These are phyloP conservation scores for Pythium insidiosum DNA, from an alignment of 352 stramenopile genomes.

Conservation along the genomic window DNA sequence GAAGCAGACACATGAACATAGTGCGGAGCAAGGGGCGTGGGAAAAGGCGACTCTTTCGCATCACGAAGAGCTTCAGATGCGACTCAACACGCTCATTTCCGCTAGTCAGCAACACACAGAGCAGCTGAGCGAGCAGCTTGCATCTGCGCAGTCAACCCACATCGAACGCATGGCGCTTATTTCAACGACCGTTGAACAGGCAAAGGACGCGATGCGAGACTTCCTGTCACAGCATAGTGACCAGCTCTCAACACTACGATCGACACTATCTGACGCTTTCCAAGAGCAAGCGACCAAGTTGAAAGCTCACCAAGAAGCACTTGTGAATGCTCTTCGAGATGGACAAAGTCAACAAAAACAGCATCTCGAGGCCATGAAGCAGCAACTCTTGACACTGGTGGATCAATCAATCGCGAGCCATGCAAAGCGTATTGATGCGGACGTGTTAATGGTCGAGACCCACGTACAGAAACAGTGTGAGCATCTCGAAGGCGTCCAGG, in stretches of 20 bases:
- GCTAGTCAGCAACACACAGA: slow-evolving; percentile 12
- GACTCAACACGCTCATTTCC: slow-evolving; percentile 9
- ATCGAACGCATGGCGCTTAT: slow-evolving; percentile 10
- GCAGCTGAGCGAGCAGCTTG: slow-evolving; percentile 7
- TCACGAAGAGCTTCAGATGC: slow-evolving; percentile 7
- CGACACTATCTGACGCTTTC: slow-evolving; percentile 10
- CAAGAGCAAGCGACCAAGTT: slow-evolving; percentile 13
- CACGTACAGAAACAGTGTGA: slow-evolving; percentile 14
- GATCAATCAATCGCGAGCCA: slow-evolving; percentile 16
- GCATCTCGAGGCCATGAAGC: slow-evolving; percentile 16
- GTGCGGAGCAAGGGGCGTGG: slow-evolving; percentile 5
- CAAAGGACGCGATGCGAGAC: slow-evolving; percentile 16
- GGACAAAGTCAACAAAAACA: slow-evolving; percentile 13
- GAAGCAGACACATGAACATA: slow-evolving; percentile 1
- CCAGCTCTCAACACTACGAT: slow-evolving; percentile 12
- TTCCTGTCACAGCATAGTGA: slow-evolving; percentile 19
- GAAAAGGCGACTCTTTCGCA: background rate
- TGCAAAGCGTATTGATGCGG: slow-evolving; percentile 9
- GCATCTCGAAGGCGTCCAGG: slow-evolving; percentile 8
- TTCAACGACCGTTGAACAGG: slow-evolving; percentile 13
- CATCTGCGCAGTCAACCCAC: slow-evolving; percentile 7
- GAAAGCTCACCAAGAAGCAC: slow-evolving; percentile 11
- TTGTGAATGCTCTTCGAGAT: slow-evolving; percentile 14
- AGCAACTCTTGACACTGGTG: slow-evolving; percentile 14
- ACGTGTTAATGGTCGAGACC: slow-evolving; percentile 10